These are phyloP conservation scores for Pochonia chlamydosporia DNA, from an alignment of 2,329 filamentous ascomycete species.

Conservation along the genomic window DNA sequence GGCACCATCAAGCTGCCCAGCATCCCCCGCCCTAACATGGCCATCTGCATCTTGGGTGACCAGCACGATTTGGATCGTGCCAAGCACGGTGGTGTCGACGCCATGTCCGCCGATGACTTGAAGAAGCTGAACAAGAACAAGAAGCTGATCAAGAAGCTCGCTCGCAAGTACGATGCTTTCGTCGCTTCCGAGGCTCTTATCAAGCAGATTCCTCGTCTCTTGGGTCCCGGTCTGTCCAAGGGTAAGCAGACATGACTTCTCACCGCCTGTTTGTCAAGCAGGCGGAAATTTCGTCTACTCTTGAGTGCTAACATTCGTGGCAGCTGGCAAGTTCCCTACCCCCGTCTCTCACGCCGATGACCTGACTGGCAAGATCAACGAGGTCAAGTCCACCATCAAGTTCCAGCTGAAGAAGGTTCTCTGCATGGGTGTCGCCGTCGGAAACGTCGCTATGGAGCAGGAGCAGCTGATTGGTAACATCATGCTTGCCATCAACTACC, in stretches of 20 bases:
- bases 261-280: background rate
- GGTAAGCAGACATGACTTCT: constrained; percentile 52
- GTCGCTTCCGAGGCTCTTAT: constrained; percentile 94
- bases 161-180: constrained; percentile 99
- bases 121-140: constrained; percentile 99
- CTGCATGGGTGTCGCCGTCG: constrained; percentile 98
- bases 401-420: constrained; percentile 99
- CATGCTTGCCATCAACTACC: constrained; percentile 99
- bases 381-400: constrained; percentile 99
- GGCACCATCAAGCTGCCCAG: constrained; percentile 94
- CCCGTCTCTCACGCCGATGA: constrained; percentile 97
- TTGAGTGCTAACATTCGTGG: constrained; percentile 3
- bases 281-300: constrained; percentile 6
- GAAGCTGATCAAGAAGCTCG: constrained; percentile 99
- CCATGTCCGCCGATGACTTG: constrained; percentile 97
- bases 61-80: constrained; percentile 99
- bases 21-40: constrained; percentile 87
- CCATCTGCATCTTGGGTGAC: constrained; percentile 68
- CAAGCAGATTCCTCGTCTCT: constrained; percentile 99
- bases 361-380: constrained; percentile 89
- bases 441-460: constrained; percentile 95
- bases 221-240: constrained; percentile 97
- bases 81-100: constrained; percentile 97
- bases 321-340: constrained; percentile 99
- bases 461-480: constrained; percentile 97